Evolutionary conservation across 2,329 filamentous ascomycete species (phyloP), one percentile per base, ranked within the genome.

Genomic region (Colletotrichum sp.): DNA sequence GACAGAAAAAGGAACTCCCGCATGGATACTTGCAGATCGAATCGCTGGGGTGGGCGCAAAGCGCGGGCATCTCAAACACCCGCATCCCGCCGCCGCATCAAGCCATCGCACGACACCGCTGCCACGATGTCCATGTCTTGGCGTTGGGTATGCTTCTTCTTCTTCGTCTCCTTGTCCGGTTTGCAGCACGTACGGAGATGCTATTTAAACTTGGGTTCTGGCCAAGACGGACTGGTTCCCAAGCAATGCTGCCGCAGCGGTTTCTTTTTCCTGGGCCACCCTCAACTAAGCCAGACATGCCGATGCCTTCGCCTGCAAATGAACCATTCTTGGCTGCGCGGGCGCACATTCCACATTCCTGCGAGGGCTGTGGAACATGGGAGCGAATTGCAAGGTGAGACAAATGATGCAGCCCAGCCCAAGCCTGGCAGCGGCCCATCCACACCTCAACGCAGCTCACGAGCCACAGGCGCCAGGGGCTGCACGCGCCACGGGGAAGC

Each of bases 401-500:
- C 73, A 73, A 24, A 75, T 73, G 69, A 73, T 75, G 73, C 69
- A 68, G 62, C 68, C 67, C 61, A 71, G 61, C 73, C 56, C 43
- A 75, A 73, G 69, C 73, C 69, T 58, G 69, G 48, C 72, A 61
- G 72, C 69, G 72, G 69, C 61, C 72, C 36, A 67, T 74, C 56
- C 66, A 64, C 32, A 36, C 21, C 67, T 56, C 66, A 55, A 36
- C 34, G 34, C 69, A 71, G 34, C 48, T 21, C 72, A 75, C 63
- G 63, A 75, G 69, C 73, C 69, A 73, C 72, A 71, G 55, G 38
- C 63, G 43, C 32, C 69, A 61, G 65, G 62, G 62, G 43, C 69
- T 63, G 73, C 73, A 75, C 73, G 62, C 73, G 73, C 73, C 73
- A 75, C 73, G 69, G 69, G 62, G 69, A 72, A 63, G 55, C 73